Evolutionary conservation across 139 green algal genomes (phyloP), one percentile per base, ranked within the genome.

Genomic region (Micromonas pusilla): DNA sequence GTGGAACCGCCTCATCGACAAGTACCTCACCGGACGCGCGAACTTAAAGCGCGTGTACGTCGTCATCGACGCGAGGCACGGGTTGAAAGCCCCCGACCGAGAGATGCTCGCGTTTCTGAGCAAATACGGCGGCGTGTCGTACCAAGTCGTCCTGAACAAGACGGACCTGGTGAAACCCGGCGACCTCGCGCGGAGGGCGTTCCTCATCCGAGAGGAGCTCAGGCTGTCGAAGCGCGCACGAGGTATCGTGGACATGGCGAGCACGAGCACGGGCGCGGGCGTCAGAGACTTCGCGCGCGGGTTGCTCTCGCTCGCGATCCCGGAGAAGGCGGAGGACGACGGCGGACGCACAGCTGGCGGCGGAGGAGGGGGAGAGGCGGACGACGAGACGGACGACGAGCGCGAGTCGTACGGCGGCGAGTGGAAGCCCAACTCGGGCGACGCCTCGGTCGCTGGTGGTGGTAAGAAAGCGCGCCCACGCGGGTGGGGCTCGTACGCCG

Each of bases 1-100:
- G 2, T 75, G 68, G 68, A 75, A 75, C 31, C 26, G 33, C 1
- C 30, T 75, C 1, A 75, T 75, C 34, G 68, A 75, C 30, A 28
- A 63, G 2, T 75, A 75, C 2, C 30, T 75, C 2, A 75, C 68
- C 20, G 30, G 34, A 5, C 26, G 68, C 19, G 6, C 20, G 30
- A 75, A 75, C 31, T 64, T 75, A 36, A 75, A 75, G 38, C 38
- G 68, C 37, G 38, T 75, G 25, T 75, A 63, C 68, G 33, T 75
- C 37, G 68, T 75, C 36, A 26, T 75, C 21, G 68, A 75, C 5
- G 37, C 68, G 19, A 34, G 68, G 32, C 68, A 75, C 31, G 68
- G 68, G 25, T 23, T 62, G 1, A 75, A 75, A 34, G 38, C 37
- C 16, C 53, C 68, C 6, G 68, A 75, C 38, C 19, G 68, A 6